Evolutionary conservation across 108 stramenopile genomes (phyloP).

Genomic region (Cylindrotheca closterium): DNA sequence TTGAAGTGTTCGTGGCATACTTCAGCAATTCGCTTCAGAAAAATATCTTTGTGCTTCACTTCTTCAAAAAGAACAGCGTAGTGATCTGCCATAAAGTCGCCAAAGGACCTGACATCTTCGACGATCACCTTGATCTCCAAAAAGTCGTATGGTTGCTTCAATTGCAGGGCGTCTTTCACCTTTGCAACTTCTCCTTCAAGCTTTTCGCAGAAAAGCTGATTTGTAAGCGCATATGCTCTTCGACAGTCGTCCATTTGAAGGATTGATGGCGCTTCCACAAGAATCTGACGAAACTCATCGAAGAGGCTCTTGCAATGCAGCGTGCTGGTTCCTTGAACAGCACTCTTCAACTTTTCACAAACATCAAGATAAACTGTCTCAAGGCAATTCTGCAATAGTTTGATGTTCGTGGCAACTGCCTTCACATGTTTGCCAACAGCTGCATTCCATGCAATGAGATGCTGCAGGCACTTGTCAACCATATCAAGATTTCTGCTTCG

Average conservation of each 20-base stretch:
- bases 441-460: conserved; percentile 29
- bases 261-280: conserved; percentile 28
- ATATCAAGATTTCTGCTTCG: conserved; percentile 24
- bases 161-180: conserved; percentile 8
- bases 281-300: conserved; percentile 39
- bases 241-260: conserved; percentile 7
- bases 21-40: conserved; percentile 31
- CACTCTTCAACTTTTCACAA: conserved; percentile 29
- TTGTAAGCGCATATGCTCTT: conserved; percentile 34
- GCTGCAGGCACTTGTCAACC: conserved; percentile 33
- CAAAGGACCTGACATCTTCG: conserved; percentile 23
- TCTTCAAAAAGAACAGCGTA: conserved; percentile 40
- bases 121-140: conserved; percentile 21
- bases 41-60: conserved; percentile 27
- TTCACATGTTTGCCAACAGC: conserved; percentile 32
- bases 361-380: conserved; percentile 21
- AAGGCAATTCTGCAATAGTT: conserved; percentile 19
- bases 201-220: conserved; percentile 44
- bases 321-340: conserved; percentile 20
- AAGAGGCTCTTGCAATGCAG: conserved; percentile 43
- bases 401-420: conserved; percentile 5
- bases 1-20: conserved; percentile 41
- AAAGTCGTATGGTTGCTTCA: conserved; percentile 32
- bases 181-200: conserved; percentile 24
- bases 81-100: conserved; percentile 44